Base-by-base conservation (phyloP, 2,329 filamentous ascomycete species). In the Trichoderma oligosporum region DNA sequence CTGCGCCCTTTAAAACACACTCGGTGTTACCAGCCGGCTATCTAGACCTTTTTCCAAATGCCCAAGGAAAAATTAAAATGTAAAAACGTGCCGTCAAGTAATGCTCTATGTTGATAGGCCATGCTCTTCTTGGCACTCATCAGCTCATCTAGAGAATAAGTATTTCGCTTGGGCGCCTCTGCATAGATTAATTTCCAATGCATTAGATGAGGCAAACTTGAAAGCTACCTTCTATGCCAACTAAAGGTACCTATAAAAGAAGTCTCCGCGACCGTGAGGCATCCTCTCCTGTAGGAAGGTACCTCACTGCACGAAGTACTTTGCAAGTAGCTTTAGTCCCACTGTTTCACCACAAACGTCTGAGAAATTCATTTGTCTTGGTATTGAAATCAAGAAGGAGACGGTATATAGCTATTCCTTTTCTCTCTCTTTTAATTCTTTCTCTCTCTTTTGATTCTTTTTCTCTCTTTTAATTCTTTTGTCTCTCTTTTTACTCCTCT, bases 11-110 rank as follows among this genome's bases (percentile, higher is more conserved):
- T 45, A 22, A 27, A 36, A 38, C 24, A 45, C 39, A 7, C 31
- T 45, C 39, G 51, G 51, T 54, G 39, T 36, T 29, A 45, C 51
- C 39, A 39, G 4, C 51, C 51, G 39, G 41, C 16, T 35, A 36
- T 36, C 51, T 54, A 39, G 27, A 38, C 38, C 41, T 45, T 18
- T 54, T 27, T 22, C 44, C n/a, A n/a, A n/a, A 16, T 7, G 27
- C 8, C 9, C 20, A n/a, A 35, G 22, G 22, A 14, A 27, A 6
- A 12, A 14, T 8, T 29, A 27, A 31, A 29, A 41, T n/a, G n/a
- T n/a, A n/a, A n/a, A n/a, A n/a, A n/a, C n/a, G n/a, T n/a, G n/a
- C n/a, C n/a, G n/a, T n/a, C n/a, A n/a, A n/a, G n/a, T n/a, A n/a
- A n/a, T n/a, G n/a, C n/a, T n/a, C n/a, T n/a, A n/a, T n/a, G n/a